phyloP scores from a whole-genome alignment of 2,329 filamentous ascomycete species.

The Coniella vitis region DNA sequence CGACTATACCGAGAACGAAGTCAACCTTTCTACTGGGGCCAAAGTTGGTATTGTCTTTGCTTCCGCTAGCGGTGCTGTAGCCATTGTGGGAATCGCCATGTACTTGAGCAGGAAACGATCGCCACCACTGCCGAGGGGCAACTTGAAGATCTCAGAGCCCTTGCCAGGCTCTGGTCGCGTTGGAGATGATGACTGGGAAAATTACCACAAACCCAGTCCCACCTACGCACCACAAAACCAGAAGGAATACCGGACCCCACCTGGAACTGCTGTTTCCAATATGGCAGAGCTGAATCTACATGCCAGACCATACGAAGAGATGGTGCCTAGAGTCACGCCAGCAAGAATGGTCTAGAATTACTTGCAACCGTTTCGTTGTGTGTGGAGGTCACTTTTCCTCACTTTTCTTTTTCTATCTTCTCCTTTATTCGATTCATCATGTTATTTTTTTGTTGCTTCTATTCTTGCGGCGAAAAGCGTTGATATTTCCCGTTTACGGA shows the following conservation, averaged over 20 bases:
- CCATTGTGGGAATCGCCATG: constrained; percentile 32
- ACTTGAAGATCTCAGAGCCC: constrained; percentile 44
- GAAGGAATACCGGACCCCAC: constrained; percentile 19
- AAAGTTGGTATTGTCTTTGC: constrained; percentile 45
- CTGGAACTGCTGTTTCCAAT: constrained; percentile 7
- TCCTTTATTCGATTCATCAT: too few species aligned
- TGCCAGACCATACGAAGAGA: constrained; percentile 50
- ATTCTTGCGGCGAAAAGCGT: constrained; percentile 2
- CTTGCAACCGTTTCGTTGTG: too few species aligned
- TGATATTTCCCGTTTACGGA: not conserved
- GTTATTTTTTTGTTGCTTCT: not conserved
- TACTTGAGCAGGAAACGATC: constrained; percentile 29
- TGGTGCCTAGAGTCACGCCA: constrained; percentile 46
- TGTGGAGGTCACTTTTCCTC: too few species aligned
- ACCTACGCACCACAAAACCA: constrained; percentile 25
- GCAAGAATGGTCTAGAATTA: constrained; percentile 26
- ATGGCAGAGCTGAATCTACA: constrained; percentile 42
- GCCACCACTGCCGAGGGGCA: constrained; percentile 17
- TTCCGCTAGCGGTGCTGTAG: constrained; percentile 33
- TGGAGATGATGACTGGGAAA: constrained; percentile 27
- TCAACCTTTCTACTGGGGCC: constrained; percentile 32
- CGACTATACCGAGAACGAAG: not conserved
- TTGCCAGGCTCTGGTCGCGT: constrained; percentile 38
- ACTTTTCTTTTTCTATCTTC: too few species aligned
- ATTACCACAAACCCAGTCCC: constrained; percentile 21